These are phyloP conservation scores for Pichia kudriavzevii DNA, from an alignment of 1,139 yeast species.

Conservation along the genomic window DNA sequence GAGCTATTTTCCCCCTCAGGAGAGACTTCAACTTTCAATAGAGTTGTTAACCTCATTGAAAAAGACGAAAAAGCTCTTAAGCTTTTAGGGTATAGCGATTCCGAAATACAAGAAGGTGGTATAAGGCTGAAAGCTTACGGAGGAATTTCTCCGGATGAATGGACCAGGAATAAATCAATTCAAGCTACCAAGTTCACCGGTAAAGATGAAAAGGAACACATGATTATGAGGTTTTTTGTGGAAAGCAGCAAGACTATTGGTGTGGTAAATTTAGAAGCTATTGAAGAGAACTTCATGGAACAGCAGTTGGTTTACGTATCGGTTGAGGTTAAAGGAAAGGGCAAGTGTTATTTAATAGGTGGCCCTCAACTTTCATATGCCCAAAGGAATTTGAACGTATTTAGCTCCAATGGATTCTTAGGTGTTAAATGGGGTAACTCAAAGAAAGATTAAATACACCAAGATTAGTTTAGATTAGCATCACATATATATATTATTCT, in stretches of 20 bases:
- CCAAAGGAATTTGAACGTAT: constrained; percentile 18
- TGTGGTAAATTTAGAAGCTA: constrained; percentile 69
- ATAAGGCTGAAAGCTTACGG: constrained; percentile 76
- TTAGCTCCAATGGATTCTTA: constrained; percentile 44
- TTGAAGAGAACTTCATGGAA: constrained; percentile 56
- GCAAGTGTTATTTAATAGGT: constrained; percentile 63
- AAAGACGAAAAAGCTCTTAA: constrained; percentile 54
- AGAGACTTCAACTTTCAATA: constrained; percentile 82
- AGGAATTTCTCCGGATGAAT: constrained; percentile 57
- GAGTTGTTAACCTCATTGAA: constrained; percentile 73
- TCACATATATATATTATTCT: not conserved
- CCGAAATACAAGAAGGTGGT: constrained; percentile 25
- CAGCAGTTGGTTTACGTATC: constrained; percentile 71
- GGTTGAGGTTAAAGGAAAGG: constrained; percentile 65
- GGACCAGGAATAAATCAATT: constrained; percentile 87
- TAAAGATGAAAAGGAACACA: constrained; percentile 69
- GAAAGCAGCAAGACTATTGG: constrained; percentile 59
- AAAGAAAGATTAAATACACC: constrained; percentile 44
- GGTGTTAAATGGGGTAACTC: constrained; percentile 80
- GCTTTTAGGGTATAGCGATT: constrained; percentile 43
- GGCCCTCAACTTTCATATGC: constrained; percentile 22
- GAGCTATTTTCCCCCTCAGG: constrained; percentile 86
- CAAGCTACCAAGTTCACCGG: constrained; percentile 35
- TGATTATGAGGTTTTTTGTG: constrained; percentile 80
- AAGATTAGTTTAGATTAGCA: not conserved